phyloP scores from a whole-genome alignment of 192 early-diverging fungal genomes.

The Mortierella antarctica region DNA sequence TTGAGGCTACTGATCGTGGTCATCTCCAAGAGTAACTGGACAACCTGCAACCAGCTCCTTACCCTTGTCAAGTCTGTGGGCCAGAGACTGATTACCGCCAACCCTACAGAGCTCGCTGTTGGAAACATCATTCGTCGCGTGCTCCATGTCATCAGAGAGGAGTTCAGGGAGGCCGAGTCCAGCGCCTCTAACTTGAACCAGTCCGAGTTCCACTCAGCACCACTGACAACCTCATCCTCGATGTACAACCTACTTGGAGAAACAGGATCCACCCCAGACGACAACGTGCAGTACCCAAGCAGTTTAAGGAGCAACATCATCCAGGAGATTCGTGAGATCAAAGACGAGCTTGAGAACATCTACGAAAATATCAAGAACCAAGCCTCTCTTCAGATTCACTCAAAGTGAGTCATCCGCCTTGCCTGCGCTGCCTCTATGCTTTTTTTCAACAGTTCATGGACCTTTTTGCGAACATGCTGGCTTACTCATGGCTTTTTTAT shows the following conservation, averaged over 20 bases:
- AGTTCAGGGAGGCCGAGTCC: constrained; percentile 56
- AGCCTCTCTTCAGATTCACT: constrained; percentile 93
- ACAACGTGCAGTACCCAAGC: constrained; percentile 50
- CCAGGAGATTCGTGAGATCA: constrained; percentile 87
- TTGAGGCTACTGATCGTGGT: constrained; percentile 79
- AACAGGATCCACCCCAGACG: constrained; percentile 45
- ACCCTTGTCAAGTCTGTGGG: constrained; percentile 77
- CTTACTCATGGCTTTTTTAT: background rate
- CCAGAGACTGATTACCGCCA: constrained; percentile 73
- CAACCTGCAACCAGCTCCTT: constrained; percentile 67
- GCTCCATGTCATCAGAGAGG: constrained; percentile 85
- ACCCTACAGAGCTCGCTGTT: constrained; percentile 87
- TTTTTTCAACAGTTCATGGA: constrained; percentile 4
- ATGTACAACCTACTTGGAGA: constrained; percentile 78
- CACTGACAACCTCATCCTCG: constrained; percentile 58
- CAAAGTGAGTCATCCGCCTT: constrained; percentile 73
- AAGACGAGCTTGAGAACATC: constrained; percentile 85
- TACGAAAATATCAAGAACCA: constrained; percentile 83
- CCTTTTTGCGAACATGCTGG: background rate
- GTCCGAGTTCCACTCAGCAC: constrained; percentile 37
- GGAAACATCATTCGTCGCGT: constrained; percentile 89
- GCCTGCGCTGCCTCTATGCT: background rate
- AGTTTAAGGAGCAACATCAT: constrained; percentile 81
- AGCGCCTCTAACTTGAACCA: constrained; percentile 20
- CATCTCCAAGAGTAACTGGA: constrained; percentile 81